Base-by-base conservation (phyloP, 1,139 yeast genomes). In the Debaryomycetaceae sp. region DNA sequence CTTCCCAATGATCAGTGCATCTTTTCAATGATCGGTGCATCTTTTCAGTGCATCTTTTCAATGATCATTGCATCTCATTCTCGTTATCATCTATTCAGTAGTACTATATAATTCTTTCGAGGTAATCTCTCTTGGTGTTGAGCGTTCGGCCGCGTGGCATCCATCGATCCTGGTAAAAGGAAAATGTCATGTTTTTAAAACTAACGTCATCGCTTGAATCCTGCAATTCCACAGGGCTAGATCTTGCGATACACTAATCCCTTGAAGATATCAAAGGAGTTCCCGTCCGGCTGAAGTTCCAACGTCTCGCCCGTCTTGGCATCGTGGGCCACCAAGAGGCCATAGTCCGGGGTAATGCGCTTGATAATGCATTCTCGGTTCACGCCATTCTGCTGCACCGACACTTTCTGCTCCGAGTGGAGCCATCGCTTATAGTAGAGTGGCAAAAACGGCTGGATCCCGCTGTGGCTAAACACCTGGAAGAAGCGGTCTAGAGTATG, bases 231-330 rank as follows among this genome's bases (percentile, higher is more conserved):
- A n/a, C n/a, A n/a, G n/a, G n/a, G 11, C 13, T 28, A 28, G 14
- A 35, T 34, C 47, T 77, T 78, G 41, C 69, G 75, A 35, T 85
- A 81, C n/a, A 92, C 79, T 38, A 92, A 60, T 0, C 98, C 97
- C 43, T 72, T 80, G 59, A 90, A 80, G 63, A 92, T 87, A 49
- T 92, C 98, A 48, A 92, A 92, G 2, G 96, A 83, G 50, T 92
- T 92, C 1, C 98, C 98, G 50, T 92, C 98, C 0, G 99, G 98
- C 49, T 86, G 97, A 28, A 92, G 58, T 42, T 83, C 80, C 40
- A 68, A 75, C 3, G 49, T 54, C 23, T 61, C 65, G 1, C 83
- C 80, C 3, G 74, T 71, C 27, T 62, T 63, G 5, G 74, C 53
- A 40, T 82, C 95, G 35, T 73, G 74, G 2, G 83, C 98, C 15